Percentiles rank a stretch among this genome's conserved stretches.
phyloP scores from a whole-genome alignment of 441 rosid genomes.

The Euphorbia schlechtendalii region DNA sequence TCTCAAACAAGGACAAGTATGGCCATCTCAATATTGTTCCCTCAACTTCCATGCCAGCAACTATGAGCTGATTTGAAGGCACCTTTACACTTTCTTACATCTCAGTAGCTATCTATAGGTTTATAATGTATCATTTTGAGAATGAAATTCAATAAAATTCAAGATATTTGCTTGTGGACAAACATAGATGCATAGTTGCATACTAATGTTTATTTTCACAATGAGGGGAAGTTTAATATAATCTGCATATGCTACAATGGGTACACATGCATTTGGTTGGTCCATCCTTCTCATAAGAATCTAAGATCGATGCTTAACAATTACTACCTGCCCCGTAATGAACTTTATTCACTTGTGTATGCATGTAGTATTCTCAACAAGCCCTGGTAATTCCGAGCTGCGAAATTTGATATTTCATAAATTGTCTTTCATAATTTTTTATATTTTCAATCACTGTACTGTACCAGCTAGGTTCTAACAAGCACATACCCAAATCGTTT shows the following conservation, averaged over 20 bases:
- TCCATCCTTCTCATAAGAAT: too few species aligned
- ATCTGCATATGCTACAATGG: background rate
- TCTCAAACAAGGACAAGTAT: background rate
- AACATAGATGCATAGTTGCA: too few species aligned
- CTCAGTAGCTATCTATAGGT: background rate
- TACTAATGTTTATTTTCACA: background rate
- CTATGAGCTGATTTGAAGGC: background rate
- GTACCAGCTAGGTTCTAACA: background rate
- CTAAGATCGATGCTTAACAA: background rate
- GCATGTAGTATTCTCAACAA: background rate
- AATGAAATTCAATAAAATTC: background rate
- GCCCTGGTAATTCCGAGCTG: background rate
- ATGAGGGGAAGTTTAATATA: background rate
- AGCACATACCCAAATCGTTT: background rate
- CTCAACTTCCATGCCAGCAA: slow-evolving; percentile 2
- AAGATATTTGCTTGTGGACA: background rate
- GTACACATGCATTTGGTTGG: background rate
- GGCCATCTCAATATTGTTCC: background rate
- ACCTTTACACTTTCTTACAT: background rate
- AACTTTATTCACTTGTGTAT: too few species aligned
- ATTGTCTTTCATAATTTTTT: background rate
- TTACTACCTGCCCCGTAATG: background rate
- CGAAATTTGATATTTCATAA: background rate
- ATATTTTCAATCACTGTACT: too few species aligned
- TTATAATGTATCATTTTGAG: background rate